phyloP scores from a whole-genome alignment of 2,329 filamentous ascomycete genomes.

The Trichophyton verrucosum region DNA sequence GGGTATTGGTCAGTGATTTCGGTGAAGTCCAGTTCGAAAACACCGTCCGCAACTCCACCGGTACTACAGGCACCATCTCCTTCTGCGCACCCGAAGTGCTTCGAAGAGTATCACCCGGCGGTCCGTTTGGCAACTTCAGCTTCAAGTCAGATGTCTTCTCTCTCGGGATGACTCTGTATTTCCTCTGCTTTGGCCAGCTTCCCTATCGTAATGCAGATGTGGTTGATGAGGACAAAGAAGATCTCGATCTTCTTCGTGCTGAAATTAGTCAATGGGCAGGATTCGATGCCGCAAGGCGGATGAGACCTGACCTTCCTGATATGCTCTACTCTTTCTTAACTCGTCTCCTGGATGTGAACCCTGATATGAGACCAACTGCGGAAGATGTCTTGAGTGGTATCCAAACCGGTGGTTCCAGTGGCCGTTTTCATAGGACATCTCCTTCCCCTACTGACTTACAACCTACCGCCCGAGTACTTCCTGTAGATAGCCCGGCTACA shows the following conservation, averaged over 20 bases:
- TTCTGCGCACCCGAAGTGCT: conserved; percentile 96
- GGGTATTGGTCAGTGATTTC: conserved; percentile 91
- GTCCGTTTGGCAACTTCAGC: conserved; percentile 81
- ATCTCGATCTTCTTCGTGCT: conserved; percentile 67
- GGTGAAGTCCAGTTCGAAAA: conserved; percentile 87
- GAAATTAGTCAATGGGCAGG: conserved; percentile 84
- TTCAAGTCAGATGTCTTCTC: conserved; percentile 98
- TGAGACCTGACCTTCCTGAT: conserved; percentile 70
- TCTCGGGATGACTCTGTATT: conserved; percentile 94
- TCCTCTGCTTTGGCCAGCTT: conserved; percentile 85
- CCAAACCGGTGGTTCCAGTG: conserved; percentile 39
- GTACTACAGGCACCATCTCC: conserved; percentile 88
- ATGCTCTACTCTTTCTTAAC: conserved; percentile 78
- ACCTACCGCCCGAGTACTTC: conserved; percentile 26
- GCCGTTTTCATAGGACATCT: conserved; percentile 27
- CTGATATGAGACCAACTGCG: conserved; percentile 65
- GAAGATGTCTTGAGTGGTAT: conserved; percentile 73
- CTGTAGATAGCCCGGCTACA: conserved; percentile 25
- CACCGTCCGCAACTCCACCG: conserved; percentile 71
- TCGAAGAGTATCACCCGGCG: conserved; percentile 48
- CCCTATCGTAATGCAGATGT: conserved; percentile 77
- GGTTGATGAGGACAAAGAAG: conserved; percentile 81
- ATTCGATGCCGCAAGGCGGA: conserved; percentile 63
- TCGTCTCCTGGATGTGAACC: conserved; percentile 64
- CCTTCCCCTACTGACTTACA: conserved; percentile 23